Percentiles rank a stretch among this genome's conserved stretches.
These are phyloP conservation scores for Mallotus repandus DNA, from an alignment of 441 rosid species.

Conservation along the genomic window DNA sequence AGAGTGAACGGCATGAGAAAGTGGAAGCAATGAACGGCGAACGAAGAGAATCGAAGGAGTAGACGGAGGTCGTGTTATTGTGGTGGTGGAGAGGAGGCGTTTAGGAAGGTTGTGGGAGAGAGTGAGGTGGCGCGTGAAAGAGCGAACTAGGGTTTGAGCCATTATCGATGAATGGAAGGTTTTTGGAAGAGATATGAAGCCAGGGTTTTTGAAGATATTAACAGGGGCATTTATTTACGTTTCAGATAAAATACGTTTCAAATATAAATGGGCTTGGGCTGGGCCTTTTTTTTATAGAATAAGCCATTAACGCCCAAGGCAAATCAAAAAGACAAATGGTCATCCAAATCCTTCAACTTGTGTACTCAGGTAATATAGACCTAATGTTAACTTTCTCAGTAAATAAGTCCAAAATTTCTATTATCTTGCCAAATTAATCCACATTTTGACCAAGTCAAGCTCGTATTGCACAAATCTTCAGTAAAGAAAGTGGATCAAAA, in stretches of 20 bases:
- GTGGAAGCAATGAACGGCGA: conserved; percentile 45
- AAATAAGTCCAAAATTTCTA: too few species aligned
- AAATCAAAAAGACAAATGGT: too few species aligned
- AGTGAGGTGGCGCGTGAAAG: conserved; percentile 42
- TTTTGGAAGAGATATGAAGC: neutral
- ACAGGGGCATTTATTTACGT: neutral
- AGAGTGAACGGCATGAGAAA: conserved; percentile 39
- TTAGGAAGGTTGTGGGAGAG: conserved; percentile 29
- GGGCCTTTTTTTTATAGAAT: too few species aligned
- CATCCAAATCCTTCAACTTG: too few species aligned
- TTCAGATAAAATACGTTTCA: neutral
- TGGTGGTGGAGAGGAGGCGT: conserved; percentile 46
- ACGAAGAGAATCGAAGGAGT: conserved; percentile 35
- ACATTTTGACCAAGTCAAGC: too few species aligned
- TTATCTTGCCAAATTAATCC: too few species aligned
- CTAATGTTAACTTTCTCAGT: too few species aligned
- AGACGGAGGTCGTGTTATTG: conserved; percentile 39
- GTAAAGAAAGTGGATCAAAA: too few species aligned
- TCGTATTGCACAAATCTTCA: too few species aligned
- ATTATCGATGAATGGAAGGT: conserved; percentile 20
- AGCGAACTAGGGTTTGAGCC: conserved; percentile 72
- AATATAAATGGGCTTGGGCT: too few species aligned
- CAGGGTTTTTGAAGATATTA: neutral
- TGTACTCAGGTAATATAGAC: too few species aligned
- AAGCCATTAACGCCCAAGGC: too few species aligned